Conservation (phyloP, 371 early-diverging fungal species). For the Actinomortierella wolfii region DNA sequence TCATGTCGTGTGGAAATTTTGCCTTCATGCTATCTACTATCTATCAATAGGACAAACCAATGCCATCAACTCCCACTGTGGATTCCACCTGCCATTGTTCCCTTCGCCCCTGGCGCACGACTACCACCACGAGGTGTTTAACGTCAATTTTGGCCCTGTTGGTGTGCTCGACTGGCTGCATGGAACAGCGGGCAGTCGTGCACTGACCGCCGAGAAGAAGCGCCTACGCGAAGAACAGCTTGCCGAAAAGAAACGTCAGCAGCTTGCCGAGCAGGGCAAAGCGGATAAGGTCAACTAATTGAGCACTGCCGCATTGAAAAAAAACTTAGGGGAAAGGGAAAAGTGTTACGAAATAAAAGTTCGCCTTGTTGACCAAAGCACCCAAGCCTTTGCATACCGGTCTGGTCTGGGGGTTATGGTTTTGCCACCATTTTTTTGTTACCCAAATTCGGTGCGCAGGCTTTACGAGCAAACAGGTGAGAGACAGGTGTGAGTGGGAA, state of each 20-base stretch:
- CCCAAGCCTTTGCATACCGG: neutral
- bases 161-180: slow-evolving; percentile 54
- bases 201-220: slow-evolving; percentile 30
- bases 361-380: too few relatives aligned
- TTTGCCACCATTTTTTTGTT: slow-evolving; percentile 3
- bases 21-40: too few relatives aligned
- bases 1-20: too few relatives aligned
- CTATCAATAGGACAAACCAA: slow-evolving; percentile 48
- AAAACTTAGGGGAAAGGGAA: neutral
- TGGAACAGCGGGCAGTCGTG: slow-evolving; percentile 49
- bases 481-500: too few relatives aligned
- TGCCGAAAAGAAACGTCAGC: neutral
- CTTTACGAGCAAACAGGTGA: too few relatives aligned
- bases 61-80: slow-evolving; percentile 69
- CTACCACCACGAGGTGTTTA: slow-evolving; percentile 72
- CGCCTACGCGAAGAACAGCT: slow-evolving; percentile 11
- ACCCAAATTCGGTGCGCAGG: too few relatives aligned
- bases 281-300: slow-evolving; percentile 2
- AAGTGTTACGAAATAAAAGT: neutral
- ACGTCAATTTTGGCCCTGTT: slow-evolving; percentile 60
- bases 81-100: slow-evolving; percentile 61
- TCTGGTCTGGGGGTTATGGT: neutral
- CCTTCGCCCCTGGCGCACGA: slow-evolving; percentile 62
- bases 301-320: neutral
- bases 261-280: slow-evolving; percentile 7